Percentiles rank a stretch among this genome's conserved stretches.
Conservation (phyloP, 2,329 filamentous ascomycete species). For the Didymella glomerata region DNA sequence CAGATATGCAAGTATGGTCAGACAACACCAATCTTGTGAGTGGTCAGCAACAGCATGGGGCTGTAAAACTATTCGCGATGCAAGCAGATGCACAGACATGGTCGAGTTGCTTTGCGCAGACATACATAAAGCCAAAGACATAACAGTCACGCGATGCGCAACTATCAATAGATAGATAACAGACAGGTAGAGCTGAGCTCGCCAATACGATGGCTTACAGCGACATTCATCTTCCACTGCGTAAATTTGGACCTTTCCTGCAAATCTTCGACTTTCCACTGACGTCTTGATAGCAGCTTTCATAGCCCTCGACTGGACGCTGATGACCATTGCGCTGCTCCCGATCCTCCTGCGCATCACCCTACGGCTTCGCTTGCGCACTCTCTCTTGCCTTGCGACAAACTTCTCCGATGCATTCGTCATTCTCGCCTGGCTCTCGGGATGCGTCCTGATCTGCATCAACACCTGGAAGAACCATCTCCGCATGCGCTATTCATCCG, state of each 20-base stretch:
- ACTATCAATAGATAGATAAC: background rate
- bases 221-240: constrained; percentile 36
- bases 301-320: constrained; percentile 38
- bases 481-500: constrained; percentile 33
- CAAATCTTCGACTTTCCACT: background rate
- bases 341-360: constrained; percentile 39
- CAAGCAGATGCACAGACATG: background rate
- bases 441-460: constrained; percentile 30
- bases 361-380: constrained; percentile 30
- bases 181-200: background rate
- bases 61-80: background rate
- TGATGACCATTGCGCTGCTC: constrained; percentile 40
- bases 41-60: background rate
- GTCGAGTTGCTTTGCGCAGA: background rate
- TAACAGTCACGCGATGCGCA: background rate
- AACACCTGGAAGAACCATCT: constrained; percentile 46
- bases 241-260: constrained; percentile 20
- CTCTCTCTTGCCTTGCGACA: constrained; percentile 19
- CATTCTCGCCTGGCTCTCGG: constrained; percentile 28
- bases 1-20: background rate
- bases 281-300: constrained; percentile 31
- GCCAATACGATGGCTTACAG: constrained; percentile 28
- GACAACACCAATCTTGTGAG: background rate
- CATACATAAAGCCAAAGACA: background rate
- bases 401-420: constrained; percentile 35